Conservation (phyloP, 257 asterid species). For the Solanum microdontum region DNA sequence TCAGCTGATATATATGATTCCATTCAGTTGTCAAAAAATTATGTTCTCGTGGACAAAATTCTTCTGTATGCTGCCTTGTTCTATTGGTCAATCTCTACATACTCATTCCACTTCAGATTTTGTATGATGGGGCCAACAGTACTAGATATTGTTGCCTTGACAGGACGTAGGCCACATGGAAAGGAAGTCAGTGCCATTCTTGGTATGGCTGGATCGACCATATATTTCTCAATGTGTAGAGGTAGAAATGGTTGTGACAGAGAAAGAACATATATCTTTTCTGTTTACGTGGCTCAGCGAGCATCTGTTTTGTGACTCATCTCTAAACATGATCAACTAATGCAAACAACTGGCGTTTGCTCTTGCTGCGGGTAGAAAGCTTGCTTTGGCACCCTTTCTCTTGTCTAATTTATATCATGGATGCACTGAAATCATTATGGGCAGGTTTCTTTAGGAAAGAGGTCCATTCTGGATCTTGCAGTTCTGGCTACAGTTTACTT, state of each 20-base stretch:
- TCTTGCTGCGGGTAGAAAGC: background rate
- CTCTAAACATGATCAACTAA: no score
- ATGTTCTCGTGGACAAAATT: background rate
- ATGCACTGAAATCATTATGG: background rate
- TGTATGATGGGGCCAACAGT: background rate
- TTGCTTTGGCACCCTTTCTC: background rate
- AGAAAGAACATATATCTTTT: background rate
- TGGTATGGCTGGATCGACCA: no score
- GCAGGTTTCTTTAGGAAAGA: background rate
- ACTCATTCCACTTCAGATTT: background rate
- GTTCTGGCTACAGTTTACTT: background rate
- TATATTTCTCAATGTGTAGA: background rate
- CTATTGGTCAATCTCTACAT: background rate
- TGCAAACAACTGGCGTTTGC: background rate
- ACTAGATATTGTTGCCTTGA: background rate
- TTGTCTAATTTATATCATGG: background rate
- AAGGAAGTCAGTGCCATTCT: background rate
- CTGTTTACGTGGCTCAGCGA: background rate
- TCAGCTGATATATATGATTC: background rate
- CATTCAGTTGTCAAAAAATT: background rate
- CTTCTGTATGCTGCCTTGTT: background rate
- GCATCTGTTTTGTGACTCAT: background rate
- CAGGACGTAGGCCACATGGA: background rate
- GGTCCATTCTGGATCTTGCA: constrained; percentile 4
- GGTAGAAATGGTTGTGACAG: background rate